Evolutionary conservation across 805 yeast genomes (phyloP), one percentile per base, ranked within the genome.

Genomic region (Torulaspora delbrueckii): DNA sequence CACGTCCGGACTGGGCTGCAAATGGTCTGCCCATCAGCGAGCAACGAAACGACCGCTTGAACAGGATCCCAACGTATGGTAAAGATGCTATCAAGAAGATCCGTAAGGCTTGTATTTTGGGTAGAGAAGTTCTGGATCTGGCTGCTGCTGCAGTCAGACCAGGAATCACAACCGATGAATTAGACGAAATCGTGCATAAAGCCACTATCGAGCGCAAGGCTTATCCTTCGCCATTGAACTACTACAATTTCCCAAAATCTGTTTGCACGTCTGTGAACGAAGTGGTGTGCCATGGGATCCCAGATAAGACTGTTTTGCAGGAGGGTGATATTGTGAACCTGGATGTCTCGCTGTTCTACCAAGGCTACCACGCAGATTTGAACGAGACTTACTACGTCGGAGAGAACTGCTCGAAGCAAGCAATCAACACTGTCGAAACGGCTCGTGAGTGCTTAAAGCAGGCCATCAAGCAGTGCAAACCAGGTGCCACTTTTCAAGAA

Each of bases 371-470:
- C 69, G 84, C 96, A 7, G 99, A 93, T 67, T 73, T 93, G 64
- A 93, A 93, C 67, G 98, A 93, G 68, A 93, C 99, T 0, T 93
- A 90, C 67, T 93, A 93, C 61, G 95, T 93, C 24, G 99, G 98
- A 9, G 88, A 86, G 60, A 87, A 93, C 30, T 80, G 75, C 55
- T 68, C 79, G n/a, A 77, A 91, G 63, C 95, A 87, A 40, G 74
- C 79, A n/a, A 88, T 93, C 45, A 81, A 90, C 50, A 78, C 93
- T 31, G 96, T 91, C 8, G 99, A 93, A 66, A 84, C 93, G 6
- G 79, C 96, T 1, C 79, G 98, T 59, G 96, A 89, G 67, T 78
- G 89, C 53, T 72, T 91, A 49, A 93, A 89, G 53, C 66, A 77
- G 55, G 96, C 97, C 26, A 91, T 93, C 55, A 79, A 77, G 18